Evolutionary conservation across 2,329 filamentous ascomycete genomes (phyloP).

Genomic region (Ophiostoma piceae): DNA sequence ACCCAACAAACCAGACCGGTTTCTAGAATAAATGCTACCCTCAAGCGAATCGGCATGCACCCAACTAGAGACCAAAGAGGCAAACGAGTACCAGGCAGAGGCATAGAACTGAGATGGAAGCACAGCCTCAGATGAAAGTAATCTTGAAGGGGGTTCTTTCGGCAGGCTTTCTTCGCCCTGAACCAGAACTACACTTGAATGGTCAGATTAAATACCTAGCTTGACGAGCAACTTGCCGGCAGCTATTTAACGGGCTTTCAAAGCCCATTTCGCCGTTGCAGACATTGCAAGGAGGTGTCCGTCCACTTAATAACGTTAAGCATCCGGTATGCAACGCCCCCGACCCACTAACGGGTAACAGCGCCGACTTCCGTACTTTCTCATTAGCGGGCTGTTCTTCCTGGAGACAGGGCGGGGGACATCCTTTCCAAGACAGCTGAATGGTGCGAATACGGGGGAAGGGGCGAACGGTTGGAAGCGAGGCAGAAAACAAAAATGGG

Average conservation of each 20-base stretch:
- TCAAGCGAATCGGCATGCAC: not conserved
- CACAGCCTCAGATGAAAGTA: not conserved
- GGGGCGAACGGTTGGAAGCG: not conserved
- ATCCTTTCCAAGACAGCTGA: no score
- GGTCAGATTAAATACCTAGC: not conserved
- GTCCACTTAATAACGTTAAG: constrained; percentile 2
- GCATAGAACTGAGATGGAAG: not conserved
- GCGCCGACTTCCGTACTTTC: not conserved
- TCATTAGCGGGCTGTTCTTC: not conserved
- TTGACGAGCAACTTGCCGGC: not conserved
- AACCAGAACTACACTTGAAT: not conserved
- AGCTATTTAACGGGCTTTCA: not conserved
- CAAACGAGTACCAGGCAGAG: not conserved
- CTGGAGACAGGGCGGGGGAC: not conserved
- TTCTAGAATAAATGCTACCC: not conserved
- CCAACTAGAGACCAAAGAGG: not conserved
- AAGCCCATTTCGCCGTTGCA: not conserved
- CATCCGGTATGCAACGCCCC: not conserved
- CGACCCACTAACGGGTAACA: constrained; percentile 3
- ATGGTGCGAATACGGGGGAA: not conserved
- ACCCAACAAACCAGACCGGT: not conserved
- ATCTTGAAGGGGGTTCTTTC: not conserved
- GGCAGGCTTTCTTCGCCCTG: not conserved
- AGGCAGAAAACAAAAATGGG: not conserved
- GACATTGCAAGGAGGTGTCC: not conserved